Percentiles rank a stretch among this genome's conserved stretches.
Conservation (phyloP, 164 flowering plant genomes). For the Buxus sempervirens region DNA sequence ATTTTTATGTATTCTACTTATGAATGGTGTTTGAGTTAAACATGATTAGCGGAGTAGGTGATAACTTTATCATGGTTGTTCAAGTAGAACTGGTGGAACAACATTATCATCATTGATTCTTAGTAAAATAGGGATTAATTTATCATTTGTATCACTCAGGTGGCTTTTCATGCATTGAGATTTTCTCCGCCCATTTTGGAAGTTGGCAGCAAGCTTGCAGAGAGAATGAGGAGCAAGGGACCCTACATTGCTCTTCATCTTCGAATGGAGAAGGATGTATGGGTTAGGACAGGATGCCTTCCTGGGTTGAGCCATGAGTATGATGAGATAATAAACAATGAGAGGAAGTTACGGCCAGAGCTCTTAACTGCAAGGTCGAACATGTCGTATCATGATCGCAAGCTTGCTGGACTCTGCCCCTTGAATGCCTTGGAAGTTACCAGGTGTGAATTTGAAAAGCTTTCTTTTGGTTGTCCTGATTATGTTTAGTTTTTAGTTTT, state of each 20-base stretch:
- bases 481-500: no score
- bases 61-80: not conserved
- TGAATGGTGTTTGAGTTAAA: no score
- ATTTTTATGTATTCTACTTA: no score
- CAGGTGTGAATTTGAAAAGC: slow-evolving; percentile 41
- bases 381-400: slow-evolving; percentile 86
- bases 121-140: not conserved
- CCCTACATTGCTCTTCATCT: slow-evolving; percentile 93
- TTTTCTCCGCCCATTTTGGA: slow-evolving; percentile 69
- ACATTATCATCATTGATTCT: not conserved
- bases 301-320: slow-evolving; percentile 77
- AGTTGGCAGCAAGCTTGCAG: slow-evolving; percentile 79
- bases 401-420: slow-evolving; percentile 96
- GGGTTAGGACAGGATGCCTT: slow-evolving; percentile 98
- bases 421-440: slow-evolving; percentile 80
- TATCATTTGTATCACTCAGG: slow-evolving; percentile 36
- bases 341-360: slow-evolving; percentile 72
- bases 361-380: slow-evolving; percentile 85
- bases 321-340: slow-evolving; percentile 68
- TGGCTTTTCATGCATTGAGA: slow-evolving; percentile 86
- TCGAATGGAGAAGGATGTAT: slow-evolving; percentile 97
- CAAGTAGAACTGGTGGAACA: no score
- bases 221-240: slow-evolving; percentile 85
- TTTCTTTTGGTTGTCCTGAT: not conserved
- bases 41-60: not conserved